Evolutionary conservation across 306 rosid species (phyloP).

Genomic region (Abrus precatorius): DNA sequence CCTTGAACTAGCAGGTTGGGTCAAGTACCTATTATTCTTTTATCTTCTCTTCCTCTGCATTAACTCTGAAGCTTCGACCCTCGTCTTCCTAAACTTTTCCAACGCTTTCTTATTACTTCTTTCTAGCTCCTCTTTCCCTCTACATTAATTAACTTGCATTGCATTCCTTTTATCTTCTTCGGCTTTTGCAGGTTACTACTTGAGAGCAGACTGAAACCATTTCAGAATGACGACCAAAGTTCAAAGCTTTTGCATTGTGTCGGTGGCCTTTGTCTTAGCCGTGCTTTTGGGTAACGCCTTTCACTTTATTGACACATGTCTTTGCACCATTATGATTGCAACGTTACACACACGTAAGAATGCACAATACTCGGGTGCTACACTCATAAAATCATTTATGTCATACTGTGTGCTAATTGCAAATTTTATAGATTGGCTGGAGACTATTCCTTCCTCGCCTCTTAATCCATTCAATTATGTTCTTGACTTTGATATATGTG

Average conservation of each 20-base stretch:
- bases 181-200: constrained; percentile 9
- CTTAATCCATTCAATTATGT: too few species aligned
- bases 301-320: not conserved
- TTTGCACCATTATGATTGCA: not conserved
- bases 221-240: constrained; percentile 39
- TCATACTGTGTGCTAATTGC: not conserved
- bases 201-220: constrained; percentile 16
- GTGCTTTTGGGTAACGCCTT: constrained; percentile 50
- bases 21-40: constrained; percentile 10
- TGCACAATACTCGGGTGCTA: not conserved
- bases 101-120: not conserved
- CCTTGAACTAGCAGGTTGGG: constrained; percentile 16
- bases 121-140: not conserved
- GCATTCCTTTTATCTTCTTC: not conserved
- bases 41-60: not conserved
- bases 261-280: constrained; percentile 35
- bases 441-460: not conserved
- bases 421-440: not conserved
- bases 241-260: constrained; percentile 38
- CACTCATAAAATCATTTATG: too few species aligned
- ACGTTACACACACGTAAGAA: not conserved
- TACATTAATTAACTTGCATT: constrained; percentile 5
- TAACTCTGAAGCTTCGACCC: constrained; percentile 5
- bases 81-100: not conserved
- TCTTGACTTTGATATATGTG: not conserved